Evolutionary conservation across 345 rosid genomes (phyloP).

Genomic region (Eucalyptus pauciflora): DNA sequence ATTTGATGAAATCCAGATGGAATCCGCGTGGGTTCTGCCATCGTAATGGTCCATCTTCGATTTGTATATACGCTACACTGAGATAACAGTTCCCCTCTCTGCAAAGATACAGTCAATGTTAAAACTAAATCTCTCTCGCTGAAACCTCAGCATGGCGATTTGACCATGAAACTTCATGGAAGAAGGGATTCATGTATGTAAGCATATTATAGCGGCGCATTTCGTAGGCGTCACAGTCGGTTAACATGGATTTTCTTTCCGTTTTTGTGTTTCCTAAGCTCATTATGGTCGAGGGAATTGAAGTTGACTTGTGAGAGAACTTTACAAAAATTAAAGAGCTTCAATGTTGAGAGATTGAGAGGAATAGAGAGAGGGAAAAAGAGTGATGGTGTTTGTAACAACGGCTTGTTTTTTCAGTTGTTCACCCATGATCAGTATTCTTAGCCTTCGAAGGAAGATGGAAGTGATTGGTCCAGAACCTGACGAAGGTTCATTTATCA

Average conservation of each 20-base stretch:
- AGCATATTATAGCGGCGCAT: not conserved
- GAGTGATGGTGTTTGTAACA: not conserved
- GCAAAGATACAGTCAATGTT: too few species aligned
- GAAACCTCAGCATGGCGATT: not conserved
- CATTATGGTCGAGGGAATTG: not conserved
- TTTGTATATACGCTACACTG: too few species aligned
- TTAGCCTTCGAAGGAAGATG: not conserved
- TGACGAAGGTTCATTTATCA: too few species aligned
- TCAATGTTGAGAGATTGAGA: not conserved
- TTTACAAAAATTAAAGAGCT: not conserved
- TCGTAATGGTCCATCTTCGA: too few species aligned
- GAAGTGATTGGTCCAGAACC: rapidly evolving
- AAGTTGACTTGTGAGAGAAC: not conserved
- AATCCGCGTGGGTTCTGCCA: too few species aligned
- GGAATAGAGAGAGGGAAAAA: not conserved
- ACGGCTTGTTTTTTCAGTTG: not conserved
- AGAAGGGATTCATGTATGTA: not conserved
- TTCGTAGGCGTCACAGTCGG: not conserved
- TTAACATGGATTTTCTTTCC: not conserved
- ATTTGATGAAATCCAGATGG: too few species aligned
- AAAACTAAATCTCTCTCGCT: too few species aligned
- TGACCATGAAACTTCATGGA: not conserved
- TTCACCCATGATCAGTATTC: not conserved
- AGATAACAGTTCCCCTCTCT: too few species aligned
- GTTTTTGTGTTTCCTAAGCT: not conserved